Base-by-base conservation (phyloP, 1,284 basidiomycete species). In the Omphalotus olearius region DNA sequence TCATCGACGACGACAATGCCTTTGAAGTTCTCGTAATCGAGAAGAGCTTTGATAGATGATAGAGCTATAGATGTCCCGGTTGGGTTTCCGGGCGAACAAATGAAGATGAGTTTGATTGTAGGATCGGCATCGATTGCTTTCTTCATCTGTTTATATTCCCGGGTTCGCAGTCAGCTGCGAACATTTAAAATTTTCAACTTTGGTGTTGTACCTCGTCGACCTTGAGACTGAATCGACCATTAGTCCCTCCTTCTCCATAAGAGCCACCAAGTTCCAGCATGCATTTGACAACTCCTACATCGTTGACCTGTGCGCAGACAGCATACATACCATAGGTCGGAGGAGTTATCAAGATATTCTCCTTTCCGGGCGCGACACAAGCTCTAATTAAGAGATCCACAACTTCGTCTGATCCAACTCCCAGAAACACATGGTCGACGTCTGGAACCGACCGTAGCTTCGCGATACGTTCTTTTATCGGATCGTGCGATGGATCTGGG, bases 291-390 rank as follows among this genome's bases (percentile, higher is more conserved):
- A 97, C 73, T 0, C 81, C 88, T 3, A 98, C 76, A 64, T 99
- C 97, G 65, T 99, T 99, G 49, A 99, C 87, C 60, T 95, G 88
- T 6, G 96, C 97, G 56, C 90, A 93, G 1, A 99, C 96, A 16
- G 78, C 69, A 71, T 99, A 99, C 96, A 99, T 99, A 18, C 96
- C 96, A 65, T 99, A 99, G 6, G 96, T 98, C 2, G 97, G 97
- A 1, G 96, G 97, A 5, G 88, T 92, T 38, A 83, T 88, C 60
- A 96, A 66, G 33, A 94, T 85, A 63, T 85, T 89, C 64, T 98
- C 91, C 56, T 76, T 71, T 5, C 79, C 89, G 0, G 97, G 97
- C 0, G 74, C 73, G 60, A 95, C 93, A 59, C 90, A 87, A 38
- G 98, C 84, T 9, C 97, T 82, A 72, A 96, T 95, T 47, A 99